Evolutionary conservation across 2,329 filamentous ascomycete species (phyloP), one percentile per base, ranked within the genome.

Genomic region (Fusarium scirpi): DNA sequence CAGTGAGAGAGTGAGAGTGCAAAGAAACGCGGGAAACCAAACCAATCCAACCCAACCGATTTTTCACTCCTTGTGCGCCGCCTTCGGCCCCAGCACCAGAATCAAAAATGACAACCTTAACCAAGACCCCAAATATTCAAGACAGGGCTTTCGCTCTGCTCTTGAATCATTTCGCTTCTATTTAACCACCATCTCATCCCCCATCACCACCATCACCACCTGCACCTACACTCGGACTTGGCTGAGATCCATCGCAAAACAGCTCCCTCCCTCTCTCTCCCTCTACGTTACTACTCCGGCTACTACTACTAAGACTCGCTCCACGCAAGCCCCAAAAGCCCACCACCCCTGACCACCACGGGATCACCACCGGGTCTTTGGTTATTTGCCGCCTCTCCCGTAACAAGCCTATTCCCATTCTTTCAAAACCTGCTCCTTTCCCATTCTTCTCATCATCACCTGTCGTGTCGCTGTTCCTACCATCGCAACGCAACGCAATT

Each of bases 61-160:
- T 66, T 67, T 66, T 55, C 76, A 74, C 78, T 72, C 74, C 76
- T 77, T 78, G 78, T 80, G 79, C 77, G 79, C 78, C 78, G 78
- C 78, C 79, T 78, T 76, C 58, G 75, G 77, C 78, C 78, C 79
- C 77, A 78, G 65, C 78, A 76, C 71, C 78, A 78, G 61, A 79
- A 76, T 71, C 62, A 54, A 80, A 79, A 77, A 76, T 78, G 77
- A 78, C 78, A 78, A 81, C 80, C 77, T 80, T 80, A 76, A 80
- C 79, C 77, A 80, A 78, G 74, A 69, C 77, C 77, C 76, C 76
- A 78, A 77, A 71, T 74, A 72, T 76, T 76, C 78, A 76, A 80
- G 78, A 80, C 78, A 80, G 71, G 73, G 71, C 76, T 75, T 77
- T 66, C 49, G 30, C 76, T 75, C 71, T 62, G 38, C 77, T 75